phyloP scores from a whole-genome alignment of 306 rosid genomes.

The Citrullus colocynthis region DNA sequence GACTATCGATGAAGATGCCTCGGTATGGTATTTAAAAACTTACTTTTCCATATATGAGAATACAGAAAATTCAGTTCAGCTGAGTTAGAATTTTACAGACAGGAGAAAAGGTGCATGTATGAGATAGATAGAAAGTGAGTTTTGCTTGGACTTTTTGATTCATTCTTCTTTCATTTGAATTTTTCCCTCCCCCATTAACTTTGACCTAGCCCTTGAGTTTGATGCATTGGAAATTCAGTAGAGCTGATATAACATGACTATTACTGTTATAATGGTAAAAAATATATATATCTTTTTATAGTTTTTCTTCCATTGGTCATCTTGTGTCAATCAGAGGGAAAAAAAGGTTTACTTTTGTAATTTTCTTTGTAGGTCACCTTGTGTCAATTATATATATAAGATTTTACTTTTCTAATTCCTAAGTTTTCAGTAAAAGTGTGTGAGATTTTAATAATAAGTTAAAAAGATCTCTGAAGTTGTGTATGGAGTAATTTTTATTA shows the following conservation, averaged over 20 bases:
- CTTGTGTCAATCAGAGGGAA: too few relatives aligned
- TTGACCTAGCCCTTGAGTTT: neutral
- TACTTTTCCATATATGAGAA: neutral
- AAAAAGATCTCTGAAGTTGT: too few relatives aligned
- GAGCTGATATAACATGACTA: neutral
- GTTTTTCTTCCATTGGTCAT: neutral
- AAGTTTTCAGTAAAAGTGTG: too few relatives aligned
- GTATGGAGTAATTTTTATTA: too few relatives aligned
- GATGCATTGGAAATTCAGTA: neutral
- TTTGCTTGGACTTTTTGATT: neutral
- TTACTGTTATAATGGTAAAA: neutral
- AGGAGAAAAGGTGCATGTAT: neutral
- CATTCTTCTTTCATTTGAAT: neutral
- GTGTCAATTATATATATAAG: too few relatives aligned
- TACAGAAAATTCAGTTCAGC: neutral
- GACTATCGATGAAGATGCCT: slow-evolving; percentile 33
- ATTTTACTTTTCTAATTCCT: too few relatives aligned
- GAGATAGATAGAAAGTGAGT: neutral
- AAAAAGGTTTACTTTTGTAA: too few relatives aligned
- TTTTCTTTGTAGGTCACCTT: too few relatives aligned
- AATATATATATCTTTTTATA: neutral
- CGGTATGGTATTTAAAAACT: neutral
- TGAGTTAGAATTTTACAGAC: slow-evolving; percentile 4
- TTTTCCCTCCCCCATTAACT: neutral
- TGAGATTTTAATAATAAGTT: too few relatives aligned